phyloP scores from a whole-genome alignment of 495 filamentous ascomycete genomes.

The Penicillium parvum region DNA sequence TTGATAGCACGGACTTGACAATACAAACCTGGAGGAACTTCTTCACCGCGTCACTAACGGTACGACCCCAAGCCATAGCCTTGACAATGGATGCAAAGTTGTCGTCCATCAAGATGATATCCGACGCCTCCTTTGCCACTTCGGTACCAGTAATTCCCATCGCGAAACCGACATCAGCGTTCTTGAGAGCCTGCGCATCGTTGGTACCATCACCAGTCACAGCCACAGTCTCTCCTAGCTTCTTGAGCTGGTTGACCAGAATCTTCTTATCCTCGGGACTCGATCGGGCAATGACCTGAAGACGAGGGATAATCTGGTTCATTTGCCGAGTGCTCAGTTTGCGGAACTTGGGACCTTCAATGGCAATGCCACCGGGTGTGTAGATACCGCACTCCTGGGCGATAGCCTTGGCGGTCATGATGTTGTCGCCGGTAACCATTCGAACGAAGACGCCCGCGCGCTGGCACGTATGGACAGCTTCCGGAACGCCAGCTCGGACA shows the following conservation, averaged over 20 bases:
- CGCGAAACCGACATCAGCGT: constrained; percentile 85
- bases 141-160: constrained; percentile 92
- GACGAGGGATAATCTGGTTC: constrained; percentile 63
- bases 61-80: constrained; percentile 82
- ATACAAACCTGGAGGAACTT: constrained; percentile 93
- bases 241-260: constrained; percentile 74
- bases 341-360: constrained; percentile 80
- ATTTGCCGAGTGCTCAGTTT: constrained; percentile 63
- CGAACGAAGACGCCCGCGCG: constrained; percentile 77
- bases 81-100: constrained; percentile 89
- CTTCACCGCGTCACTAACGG: constrained; percentile 84
- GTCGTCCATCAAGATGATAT: constrained; percentile 91
- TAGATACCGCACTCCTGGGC: constrained; percentile 81
- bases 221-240: constrained; percentile 83
- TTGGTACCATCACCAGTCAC: constrained; percentile 94
- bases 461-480: constrained; percentile 71
- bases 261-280: constrained; percentile 81
- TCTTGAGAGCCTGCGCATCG: constrained; percentile 82
- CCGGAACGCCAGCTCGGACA: constrained; percentile 68
- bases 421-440: constrained; percentile 91
- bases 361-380: constrained; percentile 66
- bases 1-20: too few species aligned
- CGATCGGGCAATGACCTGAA: constrained; percentile 82
- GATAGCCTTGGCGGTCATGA: constrained; percentile 80
- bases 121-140: constrained; percentile 90